phyloP scores from a whole-genome alignment of 306 rosid genomes.

The Cicer judaicum region DNA sequence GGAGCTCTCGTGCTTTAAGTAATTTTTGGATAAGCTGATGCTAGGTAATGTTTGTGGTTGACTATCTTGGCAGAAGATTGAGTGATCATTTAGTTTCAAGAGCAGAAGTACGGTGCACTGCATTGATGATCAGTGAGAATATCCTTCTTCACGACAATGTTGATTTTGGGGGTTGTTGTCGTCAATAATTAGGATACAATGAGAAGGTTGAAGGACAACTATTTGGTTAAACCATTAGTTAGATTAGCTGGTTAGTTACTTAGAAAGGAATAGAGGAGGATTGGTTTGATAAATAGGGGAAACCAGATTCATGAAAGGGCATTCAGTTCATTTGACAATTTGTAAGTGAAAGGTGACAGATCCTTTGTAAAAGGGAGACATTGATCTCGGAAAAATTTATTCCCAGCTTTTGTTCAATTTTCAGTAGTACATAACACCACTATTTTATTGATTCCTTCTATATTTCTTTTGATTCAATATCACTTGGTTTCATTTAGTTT shows the following conservation, averaged over 20 bases:
- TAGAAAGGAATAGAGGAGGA: background rate
- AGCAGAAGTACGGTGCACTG: background rate
- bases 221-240: background rate
- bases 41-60: background rate
- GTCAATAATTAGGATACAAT: background rate
- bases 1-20: background rate
- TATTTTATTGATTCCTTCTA: background rate
- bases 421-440: background rate
- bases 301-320: background rate
- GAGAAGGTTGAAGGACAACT: background rate
- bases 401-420: background rate
- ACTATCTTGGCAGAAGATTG: background rate
- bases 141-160: background rate
- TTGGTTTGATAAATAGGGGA: background rate
- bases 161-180: background rate
- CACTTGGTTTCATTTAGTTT: background rate
- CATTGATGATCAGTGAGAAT: background rate
- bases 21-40: background rate
- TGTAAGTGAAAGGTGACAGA: background rate
- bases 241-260: background rate
- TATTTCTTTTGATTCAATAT: conserved; percentile 6
- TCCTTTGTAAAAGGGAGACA: background rate
- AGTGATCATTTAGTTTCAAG: background rate
- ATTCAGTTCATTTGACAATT: background rate
- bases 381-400: background rate